phyloP scores from a whole-genome alignment of 768 basidiomycete species.

The Serpula lacrymans region DNA sequence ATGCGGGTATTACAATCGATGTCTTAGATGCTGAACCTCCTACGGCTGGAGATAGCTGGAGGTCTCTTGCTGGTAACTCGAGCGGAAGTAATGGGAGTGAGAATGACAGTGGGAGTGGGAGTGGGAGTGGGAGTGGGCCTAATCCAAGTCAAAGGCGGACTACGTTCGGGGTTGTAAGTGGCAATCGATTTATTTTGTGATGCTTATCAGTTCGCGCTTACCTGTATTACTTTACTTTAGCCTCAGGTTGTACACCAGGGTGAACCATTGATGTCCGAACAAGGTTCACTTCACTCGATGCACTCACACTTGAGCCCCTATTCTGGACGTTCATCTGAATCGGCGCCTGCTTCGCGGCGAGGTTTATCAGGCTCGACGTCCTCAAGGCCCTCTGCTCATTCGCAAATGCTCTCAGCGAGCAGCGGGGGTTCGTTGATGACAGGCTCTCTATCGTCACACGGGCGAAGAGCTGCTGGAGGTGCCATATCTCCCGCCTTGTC shows the following conservation, averaged over 20 bases:
- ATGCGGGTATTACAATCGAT: constrained; percentile 44
- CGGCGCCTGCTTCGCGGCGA: constrained; percentile 46
- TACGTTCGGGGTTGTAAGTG: constrained; percentile 63
- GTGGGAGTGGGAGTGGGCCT: constrained; percentile 12
- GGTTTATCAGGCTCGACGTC: constrained; percentile 50
- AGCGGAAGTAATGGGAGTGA: too few species aligned
- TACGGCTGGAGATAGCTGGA: constrained; percentile 57
- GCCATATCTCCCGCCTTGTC: constrained; percentile 48
- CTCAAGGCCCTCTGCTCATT: constrained; percentile 49
- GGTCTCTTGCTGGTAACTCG: constrained; percentile 47
- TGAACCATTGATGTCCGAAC: constrained; percentile 49
- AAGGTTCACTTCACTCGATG: constrained; percentile 64
- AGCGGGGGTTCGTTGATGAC: constrained; percentile 41
- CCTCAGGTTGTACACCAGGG: constrained; percentile 42
- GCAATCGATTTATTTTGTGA: constrained; percentile 2
- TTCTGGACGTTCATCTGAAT: constrained; percentile 47
- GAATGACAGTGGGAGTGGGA: too few species aligned
- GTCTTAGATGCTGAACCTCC: constrained; percentile 71
- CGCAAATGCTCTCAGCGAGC: constrained; percentile 30
- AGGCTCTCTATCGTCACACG: constrained; percentile 53
- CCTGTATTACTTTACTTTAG: too few species aligned
- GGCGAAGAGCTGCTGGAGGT: constrained; percentile 32
- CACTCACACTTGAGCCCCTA: constrained; percentile 52
- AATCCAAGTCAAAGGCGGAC: constrained; percentile 38
- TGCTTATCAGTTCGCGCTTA: constrained; percentile 4